Base-by-base conservation (phyloP, 2,329 filamentous ascomycete species). In the Pezizomycotina sp. region DNA sequence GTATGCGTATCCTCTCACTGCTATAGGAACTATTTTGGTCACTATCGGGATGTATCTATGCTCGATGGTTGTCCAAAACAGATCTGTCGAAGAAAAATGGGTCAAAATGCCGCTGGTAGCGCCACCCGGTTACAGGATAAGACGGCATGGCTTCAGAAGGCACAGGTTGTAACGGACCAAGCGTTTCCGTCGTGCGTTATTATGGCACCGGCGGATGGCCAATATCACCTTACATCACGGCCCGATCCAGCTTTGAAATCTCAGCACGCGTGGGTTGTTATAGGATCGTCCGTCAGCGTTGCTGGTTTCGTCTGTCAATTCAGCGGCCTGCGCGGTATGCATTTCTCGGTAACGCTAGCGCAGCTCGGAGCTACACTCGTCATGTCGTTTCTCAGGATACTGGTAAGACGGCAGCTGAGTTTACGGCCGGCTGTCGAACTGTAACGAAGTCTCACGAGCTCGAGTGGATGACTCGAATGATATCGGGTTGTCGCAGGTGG, bases 21-120 rank as follows among this genome's bases (percentile, higher is more conserved):
- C 43, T 0, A 9, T 27, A 5, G 56, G 57, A 2, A 59, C 55
- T 0, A 0, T 52, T 0, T 1, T 54, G 1, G 25, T 60, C 8
- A 43, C 51, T 0, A 1, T 38, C 1, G 55, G 56, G 0, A 45
- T 59, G 24, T 23, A 55, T 0, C 23, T 56, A 1, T 59, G 55
- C 32, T 48, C 49, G 0, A 48, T 51, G 27, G 51, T 58, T 2
- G 51, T 60, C 3, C 52, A 58, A 14, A 34, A 28, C 6, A 55
- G 53, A 26, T 56, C 55, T 0, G 15, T 16, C 2, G 53, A 59
- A 40, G 38, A 26, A 0, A 33, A 15, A 3, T 54, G 50, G 12
- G 5, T n/a, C 15, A 19, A 10, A 22, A 12, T 16, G 19, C 21
- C 19, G 22, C 22, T n/a, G n/a, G n/a, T n/a, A n/a, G n/a, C n/a